Conservation (phyloP, 2,329 filamentous ascomycete species). For the Penicillium sp. region DNA sequence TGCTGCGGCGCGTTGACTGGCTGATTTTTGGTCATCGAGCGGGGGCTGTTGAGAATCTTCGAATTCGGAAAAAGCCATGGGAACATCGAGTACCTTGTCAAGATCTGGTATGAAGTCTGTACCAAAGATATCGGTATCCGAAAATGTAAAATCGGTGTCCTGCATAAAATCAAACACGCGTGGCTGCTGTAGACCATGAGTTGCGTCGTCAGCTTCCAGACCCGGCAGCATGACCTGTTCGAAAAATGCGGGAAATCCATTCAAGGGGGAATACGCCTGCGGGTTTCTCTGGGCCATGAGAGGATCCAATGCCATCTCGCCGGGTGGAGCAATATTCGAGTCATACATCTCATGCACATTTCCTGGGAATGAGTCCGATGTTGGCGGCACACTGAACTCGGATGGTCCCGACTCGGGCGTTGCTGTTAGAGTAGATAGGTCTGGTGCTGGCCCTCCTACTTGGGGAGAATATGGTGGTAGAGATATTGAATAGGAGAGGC, state of each 20-base stretch:
- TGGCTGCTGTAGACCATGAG: constrained; percentile 14
- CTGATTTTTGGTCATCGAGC: constrained; percentile 14
- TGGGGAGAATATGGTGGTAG: constrained; percentile 2
- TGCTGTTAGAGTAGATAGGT: not conserved
- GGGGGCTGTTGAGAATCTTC: constrained; percentile 3
- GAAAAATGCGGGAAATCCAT: constrained; percentile 18
- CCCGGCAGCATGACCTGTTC: constrained; percentile 20
- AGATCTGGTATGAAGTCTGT: constrained; percentile 19
- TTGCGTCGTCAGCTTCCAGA: not conserved
- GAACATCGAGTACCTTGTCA: constrained; percentile 12
- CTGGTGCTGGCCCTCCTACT: not conserved
- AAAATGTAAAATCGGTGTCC: constrained; percentile 11
- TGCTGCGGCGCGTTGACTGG: constrained; percentile 17
- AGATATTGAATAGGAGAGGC: constrained; percentile 1
- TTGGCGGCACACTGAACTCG: constrained; percentile 5
- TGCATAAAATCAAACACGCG: constrained; percentile 19
- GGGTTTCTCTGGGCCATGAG: not conserved
- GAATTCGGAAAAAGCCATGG: not conserved
- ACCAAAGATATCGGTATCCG: constrained; percentile 16
- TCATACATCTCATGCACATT: constrained; percentile 7
- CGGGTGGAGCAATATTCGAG: not conserved
- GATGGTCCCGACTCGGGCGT: constrained; percentile 14
- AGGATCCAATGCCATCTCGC: constrained; percentile 1
- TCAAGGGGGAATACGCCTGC: constrained; percentile 3
- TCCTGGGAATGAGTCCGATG: constrained; percentile 4